phyloP scores from a whole-genome alignment of 202 grass and related monocot genomes.

The Musa balbisiana region DNA sequence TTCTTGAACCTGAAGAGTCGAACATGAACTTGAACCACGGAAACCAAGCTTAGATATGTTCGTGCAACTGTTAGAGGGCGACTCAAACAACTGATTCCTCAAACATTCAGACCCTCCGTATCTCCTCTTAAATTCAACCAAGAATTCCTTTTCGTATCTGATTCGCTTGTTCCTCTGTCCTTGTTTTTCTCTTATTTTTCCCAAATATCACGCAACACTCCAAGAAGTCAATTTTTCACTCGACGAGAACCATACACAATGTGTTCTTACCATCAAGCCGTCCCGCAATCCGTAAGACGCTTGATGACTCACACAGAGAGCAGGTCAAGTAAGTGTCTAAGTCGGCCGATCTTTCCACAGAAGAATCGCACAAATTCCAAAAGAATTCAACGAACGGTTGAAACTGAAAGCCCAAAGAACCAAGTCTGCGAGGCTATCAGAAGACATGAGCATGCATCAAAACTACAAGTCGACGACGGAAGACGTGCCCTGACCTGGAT shows the following conservation, averaged over 20 bases:
- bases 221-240: background rate
- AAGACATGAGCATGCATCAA: background rate
- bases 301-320: too few relatives aligned
- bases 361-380: background rate
- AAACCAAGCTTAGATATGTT: background rate
- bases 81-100: too few relatives aligned
- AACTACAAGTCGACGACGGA: too few relatives aligned
- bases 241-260: background rate
- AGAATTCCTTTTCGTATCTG: background rate
- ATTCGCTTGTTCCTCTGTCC: background rate
- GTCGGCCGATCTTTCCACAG: background rate
- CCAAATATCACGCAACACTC: background rate
- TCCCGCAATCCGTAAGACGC: background rate
- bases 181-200: background rate
- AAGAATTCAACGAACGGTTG: background rate
- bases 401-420: background rate
- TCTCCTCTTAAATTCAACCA: background rate
- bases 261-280: background rate
- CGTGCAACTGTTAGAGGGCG: background rate
- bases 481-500: background rate
- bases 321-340: background rate
- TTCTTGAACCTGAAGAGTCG: background rate
- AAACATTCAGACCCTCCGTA: background rate
- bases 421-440: background rate
- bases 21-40: background rate